phyloP scores from a whole-genome alignment of 345 rosid species.

The Citrus cavaleriei region DNA sequence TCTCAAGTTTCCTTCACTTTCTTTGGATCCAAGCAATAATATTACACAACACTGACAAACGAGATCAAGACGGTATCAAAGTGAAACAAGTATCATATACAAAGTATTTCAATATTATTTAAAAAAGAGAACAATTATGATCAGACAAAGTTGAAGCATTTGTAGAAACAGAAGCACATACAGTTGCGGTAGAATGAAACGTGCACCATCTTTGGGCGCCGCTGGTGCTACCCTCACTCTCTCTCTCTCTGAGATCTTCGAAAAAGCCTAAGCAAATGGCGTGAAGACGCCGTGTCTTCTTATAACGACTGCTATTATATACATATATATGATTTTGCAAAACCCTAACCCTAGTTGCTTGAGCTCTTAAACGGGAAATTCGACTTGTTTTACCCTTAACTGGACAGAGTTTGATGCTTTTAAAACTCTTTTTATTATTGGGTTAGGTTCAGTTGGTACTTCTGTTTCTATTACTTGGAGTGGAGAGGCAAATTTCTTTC shows the following conservation, averaged over 20 bases:
- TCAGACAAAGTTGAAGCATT: background rate
- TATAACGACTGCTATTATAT: too few species aligned
- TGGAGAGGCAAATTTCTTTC: too few species aligned
- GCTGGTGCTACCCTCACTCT: background rate
- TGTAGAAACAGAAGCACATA: background rate
- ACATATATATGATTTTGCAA: background rate
- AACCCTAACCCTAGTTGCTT: slow-evolving; percentile 10
- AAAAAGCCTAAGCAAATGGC: too few species aligned
- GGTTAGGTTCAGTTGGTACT: background rate
- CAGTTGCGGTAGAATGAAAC: slow-evolving; percentile 18
- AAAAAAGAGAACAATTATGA: background rate
- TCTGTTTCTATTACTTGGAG: background rate
- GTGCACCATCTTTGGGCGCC: slow-evolving; percentile 9
- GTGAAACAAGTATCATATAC: background rate
- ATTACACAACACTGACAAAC: background rate
- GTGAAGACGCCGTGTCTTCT: background rate
- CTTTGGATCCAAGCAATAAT: background rate
- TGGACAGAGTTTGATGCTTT: background rate
- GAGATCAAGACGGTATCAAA: background rate
- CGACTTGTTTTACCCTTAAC: background rate
- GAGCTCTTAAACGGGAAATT: background rate
- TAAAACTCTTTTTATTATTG: background rate
- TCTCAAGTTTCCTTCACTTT: background rate
- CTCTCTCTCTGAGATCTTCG: background rate
- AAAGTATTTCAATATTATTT: background rate